Base-by-base conservation (phyloP, 345 rosid species). In the Sapria himalayana region DNA sequence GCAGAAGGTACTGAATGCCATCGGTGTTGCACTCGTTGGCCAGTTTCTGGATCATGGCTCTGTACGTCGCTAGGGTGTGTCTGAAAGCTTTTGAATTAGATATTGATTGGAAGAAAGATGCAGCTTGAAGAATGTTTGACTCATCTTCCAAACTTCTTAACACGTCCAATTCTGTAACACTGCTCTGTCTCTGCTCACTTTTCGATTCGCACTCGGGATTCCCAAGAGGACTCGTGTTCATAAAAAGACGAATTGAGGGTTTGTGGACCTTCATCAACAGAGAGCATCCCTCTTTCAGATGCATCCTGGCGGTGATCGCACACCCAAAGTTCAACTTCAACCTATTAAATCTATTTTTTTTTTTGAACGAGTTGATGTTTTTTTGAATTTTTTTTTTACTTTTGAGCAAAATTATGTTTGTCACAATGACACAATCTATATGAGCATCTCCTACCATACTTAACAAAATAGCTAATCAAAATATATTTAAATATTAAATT, bases 1-100 rank as follows among this genome's bases (percentile, higher is more conserved):
- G 97, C 37, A 81, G 49, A 55, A 85, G 79, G 54, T 81, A 81
- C 46, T 66, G 92, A 41, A 76, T 70, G n/a, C 61, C 54, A 51
- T 85, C 89, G 1, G 72, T 57, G 37, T 78, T 59, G 25, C 67
- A 44, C 19, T 56, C 64, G 3, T 27, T 19, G 9, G 79, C 72
- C 27, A 81, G 85, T 55, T 60, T 78, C 29, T 67, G 54, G 31
- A 85, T 70, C 85, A 81, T 73, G 19, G 55, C 37, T 46, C 56
- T 62, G 51, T 78, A 85, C 18, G 94, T 81, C 13, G 56, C 23
- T 19, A 61, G 61, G 22, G 92, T 81, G 65, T 85, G 96, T 35
- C 59, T 63, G 49, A 86, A 81, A 19, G 70, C 29, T 23, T 66
- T 63, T 13, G 77, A 73, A 58, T 78, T 75, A 20, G 92, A 65